phyloP scores from a whole-genome alignment of 2,329 filamentous ascomycete genomes.

The Stemphylium vesicarium region DNA sequence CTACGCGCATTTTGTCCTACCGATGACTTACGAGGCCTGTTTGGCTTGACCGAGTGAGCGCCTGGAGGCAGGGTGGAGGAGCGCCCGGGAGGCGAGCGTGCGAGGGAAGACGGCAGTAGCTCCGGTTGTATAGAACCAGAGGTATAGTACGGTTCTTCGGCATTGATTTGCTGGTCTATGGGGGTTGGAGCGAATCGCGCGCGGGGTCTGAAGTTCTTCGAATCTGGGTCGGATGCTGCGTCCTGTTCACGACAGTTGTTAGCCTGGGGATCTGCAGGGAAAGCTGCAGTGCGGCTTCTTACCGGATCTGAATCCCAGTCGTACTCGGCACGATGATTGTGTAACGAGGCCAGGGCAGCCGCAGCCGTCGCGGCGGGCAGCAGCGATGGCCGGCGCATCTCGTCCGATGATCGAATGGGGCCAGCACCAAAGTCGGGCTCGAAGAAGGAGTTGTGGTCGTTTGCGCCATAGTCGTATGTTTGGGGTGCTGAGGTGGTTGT shows the following conservation, averaged over 20 bases:
- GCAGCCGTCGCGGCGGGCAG: slow-evolving; percentile 78
- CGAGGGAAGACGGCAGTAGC: slow-evolving; percentile 80
- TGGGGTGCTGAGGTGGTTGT: slow-evolving; percentile 43
- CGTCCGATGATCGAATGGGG: slow-evolving; percentile 73
- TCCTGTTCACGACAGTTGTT: slow-evolving; percentile 40
- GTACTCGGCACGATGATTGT: slow-evolving; percentile 76
- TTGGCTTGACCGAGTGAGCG: slow-evolving; percentile 73
- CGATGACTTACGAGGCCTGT: slow-evolving; percentile 82
- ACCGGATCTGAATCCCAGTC: slow-evolving; percentile 50
- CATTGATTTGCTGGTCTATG: slow-evolving; percentile 74
- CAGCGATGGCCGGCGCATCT: slow-evolving; percentile 68
- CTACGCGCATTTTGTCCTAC: slow-evolving; percentile 79
- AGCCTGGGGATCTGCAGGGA: slow-evolving; percentile 21
- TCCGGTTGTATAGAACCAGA: slow-evolving; percentile 70
- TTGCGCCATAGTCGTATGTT: slow-evolving; percentile 54
- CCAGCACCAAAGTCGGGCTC: slow-evolving; percentile 70
- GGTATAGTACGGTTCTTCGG: slow-evolving; percentile 50
- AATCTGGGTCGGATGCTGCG: slow-evolving; percentile 47
- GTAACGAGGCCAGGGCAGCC: slow-evolving; percentile 84
- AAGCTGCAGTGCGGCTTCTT: slow-evolving; percentile 23
- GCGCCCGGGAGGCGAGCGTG: slow-evolving; percentile 81
- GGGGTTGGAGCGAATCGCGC: slow-evolving; percentile 51
- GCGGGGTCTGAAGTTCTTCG: slow-evolving; percentile 47
- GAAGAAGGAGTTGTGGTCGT: slow-evolving; percentile 71
- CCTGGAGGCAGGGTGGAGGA: slow-evolving; percentile 88